phyloP scores from a whole-genome alignment of 192 early-diverging fungal genomes.

The Allomyces javanicus region DNA sequence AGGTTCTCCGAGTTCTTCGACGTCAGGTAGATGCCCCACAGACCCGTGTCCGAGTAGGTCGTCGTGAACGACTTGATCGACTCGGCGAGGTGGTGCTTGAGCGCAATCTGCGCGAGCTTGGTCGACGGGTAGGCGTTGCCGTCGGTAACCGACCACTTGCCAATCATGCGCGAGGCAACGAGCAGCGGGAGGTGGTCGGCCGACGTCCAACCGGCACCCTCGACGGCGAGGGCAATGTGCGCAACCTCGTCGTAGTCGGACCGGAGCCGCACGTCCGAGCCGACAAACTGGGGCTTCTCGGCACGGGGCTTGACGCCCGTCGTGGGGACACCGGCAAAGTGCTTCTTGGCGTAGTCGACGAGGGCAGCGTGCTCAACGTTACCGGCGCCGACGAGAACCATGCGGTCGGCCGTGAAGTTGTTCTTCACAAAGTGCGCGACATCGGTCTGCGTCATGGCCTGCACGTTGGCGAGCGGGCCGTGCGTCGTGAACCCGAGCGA shows the following conservation, averaged over 20 bases:
- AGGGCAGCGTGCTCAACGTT: slow-evolving; percentile 84
- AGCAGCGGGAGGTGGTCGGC: slow-evolving; percentile 91
- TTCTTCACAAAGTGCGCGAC: slow-evolving; percentile 70
- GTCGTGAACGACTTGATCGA: slow-evolving; percentile 99
- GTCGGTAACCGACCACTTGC: slow-evolving; percentile 86
- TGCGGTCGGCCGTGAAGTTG: slow-evolving; percentile 92
- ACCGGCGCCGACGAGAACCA: slow-evolving; percentile 88
- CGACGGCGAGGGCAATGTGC: slow-evolving; percentile 91
- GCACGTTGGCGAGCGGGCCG: slow-evolving; percentile 83
- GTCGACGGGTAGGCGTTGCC: slow-evolving; percentile 74
- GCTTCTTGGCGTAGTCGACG: slow-evolving; percentile 75
- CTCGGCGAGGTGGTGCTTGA: slow-evolving; percentile 75
- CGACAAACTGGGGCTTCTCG: slow-evolving; percentile 59
- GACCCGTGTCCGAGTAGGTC: slow-evolving; percentile 90
- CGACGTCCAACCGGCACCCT: slow-evolving; percentile 86
- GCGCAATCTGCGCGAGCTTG: slow-evolving; percentile 61
- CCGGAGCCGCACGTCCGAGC: slow-evolving; percentile 73
- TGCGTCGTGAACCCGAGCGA: slow-evolving; percentile 81
- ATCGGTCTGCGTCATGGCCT: slow-evolving; percentile 67
- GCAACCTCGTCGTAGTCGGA: slow-evolving; percentile 74
- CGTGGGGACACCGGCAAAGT: slow-evolving; percentile 65
- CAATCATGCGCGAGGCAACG: slow-evolving; percentile 85
- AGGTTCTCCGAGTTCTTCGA: slow-evolving; percentile 62
- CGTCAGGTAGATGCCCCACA: slow-evolving; percentile 89
- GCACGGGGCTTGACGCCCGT: slow-evolving; percentile 17